Conservation (phyloP, 352 stramenopile genomes). For the Chrysophaeum taylorii region DNA sequence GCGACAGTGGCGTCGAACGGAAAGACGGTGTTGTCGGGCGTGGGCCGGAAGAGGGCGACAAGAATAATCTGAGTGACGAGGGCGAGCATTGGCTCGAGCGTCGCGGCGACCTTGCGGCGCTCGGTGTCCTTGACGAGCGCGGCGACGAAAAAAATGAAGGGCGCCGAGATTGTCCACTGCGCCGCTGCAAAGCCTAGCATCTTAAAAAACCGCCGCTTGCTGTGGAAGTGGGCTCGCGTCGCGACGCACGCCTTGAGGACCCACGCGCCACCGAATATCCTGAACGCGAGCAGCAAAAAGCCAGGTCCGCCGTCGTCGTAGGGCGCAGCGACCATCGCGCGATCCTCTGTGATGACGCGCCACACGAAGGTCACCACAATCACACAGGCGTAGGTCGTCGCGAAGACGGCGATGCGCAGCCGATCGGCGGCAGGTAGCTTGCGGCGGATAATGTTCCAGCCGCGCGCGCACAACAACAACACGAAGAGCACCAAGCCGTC, state of each 20-base stretch:
- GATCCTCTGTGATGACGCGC: neutral
- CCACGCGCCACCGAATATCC: neutral
- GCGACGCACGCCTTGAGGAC: neutral
- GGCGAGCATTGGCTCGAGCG: neutral
- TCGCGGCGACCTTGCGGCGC: neutral
- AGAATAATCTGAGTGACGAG: neutral
- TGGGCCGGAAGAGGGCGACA: neutral
- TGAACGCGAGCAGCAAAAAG: neutral
- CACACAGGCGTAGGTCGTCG: neutral
- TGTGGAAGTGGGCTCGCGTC: neutral
- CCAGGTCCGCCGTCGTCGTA: neutral
- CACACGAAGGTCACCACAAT: neutral
- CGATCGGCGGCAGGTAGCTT: neutral
- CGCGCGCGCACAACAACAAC: neutral
- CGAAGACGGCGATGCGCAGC: neutral
- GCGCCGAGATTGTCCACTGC: neutral
- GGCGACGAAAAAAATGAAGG: neutral
- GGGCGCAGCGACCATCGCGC: too few relatives aligned
- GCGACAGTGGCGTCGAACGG: neutral
- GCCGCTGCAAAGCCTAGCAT: neutral
- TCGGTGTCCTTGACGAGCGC: neutral
- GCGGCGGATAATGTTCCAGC: neutral
- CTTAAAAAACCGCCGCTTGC: neutral
- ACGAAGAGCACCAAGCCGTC: neutral
- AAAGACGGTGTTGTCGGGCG: neutral